These are phyloP conservation scores for Pythium chondricola DNA, from an alignment of 352 stramenopile genomes.

Conservation along the genomic window DNA sequence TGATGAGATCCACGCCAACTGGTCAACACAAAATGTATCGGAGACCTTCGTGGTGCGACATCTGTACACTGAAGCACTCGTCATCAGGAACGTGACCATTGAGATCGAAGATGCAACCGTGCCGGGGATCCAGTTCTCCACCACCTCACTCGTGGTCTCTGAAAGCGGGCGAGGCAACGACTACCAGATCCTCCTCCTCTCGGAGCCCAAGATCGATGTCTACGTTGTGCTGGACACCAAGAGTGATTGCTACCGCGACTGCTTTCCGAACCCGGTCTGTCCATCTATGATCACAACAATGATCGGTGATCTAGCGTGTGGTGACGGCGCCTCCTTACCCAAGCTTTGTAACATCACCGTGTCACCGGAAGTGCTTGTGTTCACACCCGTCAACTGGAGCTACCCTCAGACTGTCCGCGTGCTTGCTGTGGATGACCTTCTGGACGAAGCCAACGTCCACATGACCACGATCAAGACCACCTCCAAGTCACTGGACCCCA, in stretches of 20 bases:
- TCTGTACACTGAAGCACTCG: slow-evolving; percentile 6
- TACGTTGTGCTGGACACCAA: slow-evolving; percentile 35
- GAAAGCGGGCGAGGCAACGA: slow-evolving; percentile 64
- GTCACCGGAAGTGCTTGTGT: slow-evolving; percentile 36
- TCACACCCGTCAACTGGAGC: slow-evolving; percentile 48
- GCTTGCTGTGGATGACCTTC: slow-evolving; percentile 55
- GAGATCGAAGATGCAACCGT: slow-evolving; percentile 45
- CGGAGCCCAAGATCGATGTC: slow-evolving; percentile 50
- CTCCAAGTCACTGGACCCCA: slow-evolving; percentile 34
- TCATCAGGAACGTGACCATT: slow-evolving; percentile 2
- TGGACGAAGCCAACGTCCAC: slow-evolving; percentile 66
- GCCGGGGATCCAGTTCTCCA: slow-evolving; percentile 64
- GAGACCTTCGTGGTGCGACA: slow-evolving; percentile 13
- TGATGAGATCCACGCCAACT: slow-evolving; percentile 25
- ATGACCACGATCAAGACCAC: slow-evolving; percentile 43
- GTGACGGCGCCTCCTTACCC: slow-evolving; percentile 4
- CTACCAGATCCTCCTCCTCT: slow-evolving; percentile 65
- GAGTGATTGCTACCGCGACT: slow-evolving; percentile 54
- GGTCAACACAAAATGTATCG: slow-evolving; percentile 29
- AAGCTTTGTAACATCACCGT: slow-evolving; percentile 70
- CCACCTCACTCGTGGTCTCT: slow-evolving; percentile 48
- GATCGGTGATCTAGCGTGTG: slow-evolving; percentile 3
- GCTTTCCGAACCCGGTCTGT: slow-evolving; percentile 13
- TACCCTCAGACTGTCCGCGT: slow-evolving; percentile 60
- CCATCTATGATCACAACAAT: background rate